phyloP scores from a whole-genome alignment of 257 asterid genomes.

The Solanum appendiculatum region DNA sequence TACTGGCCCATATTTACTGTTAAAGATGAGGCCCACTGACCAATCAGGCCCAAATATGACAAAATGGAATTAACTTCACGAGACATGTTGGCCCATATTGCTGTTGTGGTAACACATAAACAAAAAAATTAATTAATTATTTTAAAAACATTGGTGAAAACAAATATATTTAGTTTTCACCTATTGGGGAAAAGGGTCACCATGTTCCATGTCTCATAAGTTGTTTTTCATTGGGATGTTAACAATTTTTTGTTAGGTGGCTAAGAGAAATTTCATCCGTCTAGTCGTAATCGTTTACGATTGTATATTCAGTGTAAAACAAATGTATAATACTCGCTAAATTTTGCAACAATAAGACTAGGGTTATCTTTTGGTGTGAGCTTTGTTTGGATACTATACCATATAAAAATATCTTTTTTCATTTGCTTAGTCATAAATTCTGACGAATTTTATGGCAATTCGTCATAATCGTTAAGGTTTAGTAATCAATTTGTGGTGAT shows the following conservation, averaged over 20 bases:
- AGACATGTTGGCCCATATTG: conserved; percentile 1
- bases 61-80: neutral
- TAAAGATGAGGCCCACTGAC: neutral
- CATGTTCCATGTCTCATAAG: neutral
- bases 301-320: neutral
- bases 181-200: neutral
- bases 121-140: neutral
- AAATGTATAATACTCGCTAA: neutral
- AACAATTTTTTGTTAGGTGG: neutral
- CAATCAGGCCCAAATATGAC: neutral
- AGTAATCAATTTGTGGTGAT: too few species aligned
- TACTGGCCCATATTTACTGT: neutral
- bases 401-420: neutral
- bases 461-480: neutral
- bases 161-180: neutral
- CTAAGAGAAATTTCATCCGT: neutral
- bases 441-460: too few species aligned
- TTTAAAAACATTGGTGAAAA: neutral
- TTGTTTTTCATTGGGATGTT: neutral
- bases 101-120: neutral
- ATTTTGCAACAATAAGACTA: neutral
- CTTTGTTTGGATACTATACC: neutral
- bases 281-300: neutral
- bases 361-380: neutral
- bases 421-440: neutral